phyloP scores from a whole-genome alignment of 2,329 filamentous ascomycete species.

The Trichoderma arundinaceum region DNA sequence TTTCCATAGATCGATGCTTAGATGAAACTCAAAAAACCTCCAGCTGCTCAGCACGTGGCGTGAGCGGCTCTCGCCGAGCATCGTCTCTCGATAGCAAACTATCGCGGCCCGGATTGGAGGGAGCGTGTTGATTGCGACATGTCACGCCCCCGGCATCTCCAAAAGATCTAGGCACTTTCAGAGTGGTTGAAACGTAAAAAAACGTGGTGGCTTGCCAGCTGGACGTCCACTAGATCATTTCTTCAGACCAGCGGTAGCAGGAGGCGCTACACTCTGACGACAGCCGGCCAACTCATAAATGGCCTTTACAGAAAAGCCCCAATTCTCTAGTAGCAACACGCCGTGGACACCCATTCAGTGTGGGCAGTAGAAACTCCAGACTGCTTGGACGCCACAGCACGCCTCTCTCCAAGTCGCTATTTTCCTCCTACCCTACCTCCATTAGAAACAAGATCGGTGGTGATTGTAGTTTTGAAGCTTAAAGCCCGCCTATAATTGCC shows the following conservation, averaged over 20 bases:
- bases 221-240: no score
- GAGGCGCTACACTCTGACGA: neutral
- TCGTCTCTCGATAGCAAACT: neutral
- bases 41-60: slow-evolving; percentile 17
- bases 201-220: slow-evolving; percentile 13
- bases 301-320: neutral
- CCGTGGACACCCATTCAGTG: neutral
- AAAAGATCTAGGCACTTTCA: neutral
- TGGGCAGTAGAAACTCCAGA: no score
- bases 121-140: neutral
- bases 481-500: no score
- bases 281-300: no score
- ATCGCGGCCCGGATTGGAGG: neutral
- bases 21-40: neutral
- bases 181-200: neutral
- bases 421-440: no score
- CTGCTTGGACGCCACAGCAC: no score
- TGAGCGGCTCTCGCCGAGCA: neutral
- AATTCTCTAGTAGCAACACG: neutral
- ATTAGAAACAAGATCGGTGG: no score
- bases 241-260: neutral
- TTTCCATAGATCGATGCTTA: neutral
- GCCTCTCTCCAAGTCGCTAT: no score
- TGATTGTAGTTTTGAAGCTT: no score
- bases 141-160: neutral